These are phyloP conservation scores for Talaromyces trachyspermus DNA, from an alignment of 495 filamentous ascomycete genomes.

Conservation along the genomic window DNA sequence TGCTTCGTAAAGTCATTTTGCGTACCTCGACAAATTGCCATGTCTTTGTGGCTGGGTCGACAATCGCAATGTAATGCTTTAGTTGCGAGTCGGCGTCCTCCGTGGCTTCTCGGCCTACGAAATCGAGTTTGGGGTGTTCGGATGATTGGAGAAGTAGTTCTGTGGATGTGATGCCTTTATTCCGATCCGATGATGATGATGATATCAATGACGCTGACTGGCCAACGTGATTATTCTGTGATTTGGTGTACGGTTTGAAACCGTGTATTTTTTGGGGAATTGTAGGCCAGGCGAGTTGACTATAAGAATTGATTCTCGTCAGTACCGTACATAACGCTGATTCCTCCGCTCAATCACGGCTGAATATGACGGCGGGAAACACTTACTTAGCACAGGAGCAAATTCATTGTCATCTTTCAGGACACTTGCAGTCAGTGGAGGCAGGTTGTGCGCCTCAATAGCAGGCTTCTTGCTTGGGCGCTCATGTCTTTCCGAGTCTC, in stretches of 20 bases:
- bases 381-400: constrained; percentile 60
- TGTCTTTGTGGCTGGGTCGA: constrained; percentile 63
- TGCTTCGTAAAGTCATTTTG: constrained; percentile 63
- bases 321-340: neutral
- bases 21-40: constrained; percentile 70
- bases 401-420: constrained; percentile 49
- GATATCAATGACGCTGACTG: constrained; percentile 10
- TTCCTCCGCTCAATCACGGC: neutral
- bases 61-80: constrained; percentile 83
- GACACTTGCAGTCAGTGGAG: constrained; percentile 47
- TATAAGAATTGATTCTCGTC: too few relatives aligned
- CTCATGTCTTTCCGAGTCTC: constrained; percentile 45
- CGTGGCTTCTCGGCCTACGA: constrained; percentile 66
- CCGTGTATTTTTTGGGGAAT: constrained; percentile 43
- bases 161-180: constrained; percentile 34
- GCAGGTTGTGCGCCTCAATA: constrained; percentile 36
- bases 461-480: constrained; percentile 59
- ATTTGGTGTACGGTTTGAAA: constrained; percentile 58
- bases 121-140: constrained; percentile 70
- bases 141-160: constrained; percentile 77
- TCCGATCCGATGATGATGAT: constrained; percentile 29
- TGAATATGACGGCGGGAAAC: neutral
- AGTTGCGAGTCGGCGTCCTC: constrained; percentile 56
- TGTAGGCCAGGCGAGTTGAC: constrained; percentile 63
- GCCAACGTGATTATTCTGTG: constrained; percentile 33